Conservation (phyloP, 805 yeast species). For the Ogataea henricii region DNA sequence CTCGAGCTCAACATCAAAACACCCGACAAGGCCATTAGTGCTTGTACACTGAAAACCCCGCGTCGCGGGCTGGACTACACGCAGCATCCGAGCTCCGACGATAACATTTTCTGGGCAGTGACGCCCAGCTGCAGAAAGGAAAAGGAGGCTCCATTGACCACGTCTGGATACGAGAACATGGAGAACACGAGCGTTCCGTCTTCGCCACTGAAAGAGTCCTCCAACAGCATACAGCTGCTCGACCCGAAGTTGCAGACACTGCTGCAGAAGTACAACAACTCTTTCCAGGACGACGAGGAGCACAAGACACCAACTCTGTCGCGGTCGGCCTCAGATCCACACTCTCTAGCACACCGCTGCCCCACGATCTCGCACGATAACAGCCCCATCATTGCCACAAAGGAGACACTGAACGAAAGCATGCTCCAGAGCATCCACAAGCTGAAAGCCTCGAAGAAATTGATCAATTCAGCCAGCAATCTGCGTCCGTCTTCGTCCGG, state of each 20-base stretch:
- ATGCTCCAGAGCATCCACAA: conserved; percentile 40
- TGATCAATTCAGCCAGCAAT: conserved; percentile 5
- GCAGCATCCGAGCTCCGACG: conserved; percentile 36
- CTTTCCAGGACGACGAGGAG: conserved; percentile 27
- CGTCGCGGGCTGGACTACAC: conserved; percentile 9
- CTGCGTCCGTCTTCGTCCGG: conserved; percentile 3
- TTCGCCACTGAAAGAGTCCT: conserved; percentile 42
- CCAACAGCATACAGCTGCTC: conserved; percentile 23
- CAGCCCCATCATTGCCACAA: conserved; percentile 29
- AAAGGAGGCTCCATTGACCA: conserved; percentile 13
- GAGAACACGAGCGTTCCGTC: conserved; percentile 36
- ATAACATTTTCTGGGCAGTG: conserved; percentile 42
- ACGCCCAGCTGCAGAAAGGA: conserved; percentile 36
- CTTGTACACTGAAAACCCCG: conserved; percentile 9
- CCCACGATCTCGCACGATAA: conserved; percentile 16
- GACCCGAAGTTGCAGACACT: conserved; percentile 35
- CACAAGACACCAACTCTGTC: conserved; percentile 35
- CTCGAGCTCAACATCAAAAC: conserved; percentile 24
- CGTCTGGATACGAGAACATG: conserved; percentile 18
- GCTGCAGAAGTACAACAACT: conserved; percentile 45
- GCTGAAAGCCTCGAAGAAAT: conserved; percentile 40
- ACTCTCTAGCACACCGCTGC: conserved; percentile 37
- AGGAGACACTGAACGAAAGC: conserved; percentile 29
- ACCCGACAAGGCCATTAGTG: conserved; percentile 17
- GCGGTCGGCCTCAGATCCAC: conserved; percentile 30